phyloP scores from a whole-genome alignment of 805 yeast genomes.

The Suhomyces vadensis region DNA sequence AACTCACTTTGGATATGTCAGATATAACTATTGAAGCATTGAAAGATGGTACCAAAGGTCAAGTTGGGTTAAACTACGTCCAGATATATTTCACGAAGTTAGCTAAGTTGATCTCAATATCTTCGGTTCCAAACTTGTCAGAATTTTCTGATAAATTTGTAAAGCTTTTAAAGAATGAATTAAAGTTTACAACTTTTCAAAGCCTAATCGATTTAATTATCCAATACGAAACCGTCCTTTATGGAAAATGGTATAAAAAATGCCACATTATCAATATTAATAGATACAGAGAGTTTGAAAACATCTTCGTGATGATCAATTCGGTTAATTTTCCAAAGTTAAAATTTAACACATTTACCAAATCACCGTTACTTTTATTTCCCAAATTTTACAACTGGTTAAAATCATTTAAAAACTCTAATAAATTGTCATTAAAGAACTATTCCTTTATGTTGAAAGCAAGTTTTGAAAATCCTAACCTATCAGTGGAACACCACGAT shows the following conservation, averaged over 20 bases:
- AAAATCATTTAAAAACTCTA: not conserved
- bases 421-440: conserved; percentile 1
- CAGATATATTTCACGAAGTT: not conserved
- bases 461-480: conserved; percentile 10
- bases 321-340: conserved; percentile 10
- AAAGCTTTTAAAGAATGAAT: not conserved
- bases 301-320: conserved; percentile 14
- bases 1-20: not conserved
- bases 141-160: not conserved
- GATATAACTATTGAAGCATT: not conserved
- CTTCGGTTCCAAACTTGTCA: not conserved
- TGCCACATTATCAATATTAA: conserved; percentile 13
- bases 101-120: not conserved
- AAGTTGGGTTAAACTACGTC: not conserved
- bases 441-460: conserved; percentile 11
- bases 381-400: conserved; percentile 25
- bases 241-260: conserved; percentile 19
- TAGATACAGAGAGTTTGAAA: conserved; percentile 21
- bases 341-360: conserved; percentile 20
- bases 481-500: conserved; percentile 3
- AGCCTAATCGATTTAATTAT: conserved; percentile 1
- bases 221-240: conserved; percentile 14
- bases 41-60: not conserved
- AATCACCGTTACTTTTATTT: conserved; percentile 26
- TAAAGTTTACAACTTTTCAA: not conserved